Percentiles rank a stretch among this genome's conserved stretches.
Evolutionary conservation across 805 yeast species (phyloP).

Genomic region (Lipomyces yamanashiensis): DNA sequence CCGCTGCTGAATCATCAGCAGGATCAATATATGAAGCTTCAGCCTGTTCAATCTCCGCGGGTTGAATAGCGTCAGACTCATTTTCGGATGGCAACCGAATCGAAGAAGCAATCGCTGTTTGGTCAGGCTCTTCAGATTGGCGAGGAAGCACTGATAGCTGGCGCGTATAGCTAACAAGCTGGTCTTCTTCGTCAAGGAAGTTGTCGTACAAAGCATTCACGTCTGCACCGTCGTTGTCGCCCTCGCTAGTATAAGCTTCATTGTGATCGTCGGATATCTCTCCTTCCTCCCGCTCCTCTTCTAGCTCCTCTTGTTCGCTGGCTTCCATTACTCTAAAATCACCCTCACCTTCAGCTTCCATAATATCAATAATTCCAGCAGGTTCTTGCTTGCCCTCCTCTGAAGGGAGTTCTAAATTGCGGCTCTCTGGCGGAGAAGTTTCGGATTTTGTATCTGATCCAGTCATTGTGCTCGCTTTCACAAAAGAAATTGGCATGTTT

Average conservation of each 20-base stretch:
- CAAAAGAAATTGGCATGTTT: conserved; percentile 9
- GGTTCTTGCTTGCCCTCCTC: too few relatives aligned
- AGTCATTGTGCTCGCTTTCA: conserved; percentile 7
- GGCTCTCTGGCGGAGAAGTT: background rate
- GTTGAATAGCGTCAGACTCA: background rate
- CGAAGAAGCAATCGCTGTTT: background rate
- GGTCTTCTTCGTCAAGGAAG: conserved; percentile 33
- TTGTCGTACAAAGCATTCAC: conserved; percentile 18
- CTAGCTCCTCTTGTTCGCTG: conserved; percentile 9
- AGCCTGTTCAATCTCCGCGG: background rate
- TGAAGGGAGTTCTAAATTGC: too few relatives aligned
- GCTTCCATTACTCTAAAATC: conserved; percentile 4
- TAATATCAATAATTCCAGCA: too few relatives aligned
- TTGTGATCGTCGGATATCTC: background rate
- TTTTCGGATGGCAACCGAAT: background rate
- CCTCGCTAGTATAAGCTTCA: conserved; percentile 8
- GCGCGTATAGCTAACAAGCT: conserved; percentile 23
- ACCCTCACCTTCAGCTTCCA: conserved; percentile 6
- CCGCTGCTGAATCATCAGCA: background rate
- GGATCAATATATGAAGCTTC: background rate
- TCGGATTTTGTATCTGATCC: background rate
- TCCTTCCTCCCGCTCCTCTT: conserved; percentile 14
- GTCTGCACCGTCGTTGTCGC: conserved; percentile 1
- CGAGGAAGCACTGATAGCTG: conserved; percentile 30
- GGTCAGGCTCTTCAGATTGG: conserved; percentile 23